These are phyloP conservation scores for Ascochyta viciae-villosae DNA, from an alignment of 2,329 filamentous ascomycete species.

Conservation along the genomic window DNA sequence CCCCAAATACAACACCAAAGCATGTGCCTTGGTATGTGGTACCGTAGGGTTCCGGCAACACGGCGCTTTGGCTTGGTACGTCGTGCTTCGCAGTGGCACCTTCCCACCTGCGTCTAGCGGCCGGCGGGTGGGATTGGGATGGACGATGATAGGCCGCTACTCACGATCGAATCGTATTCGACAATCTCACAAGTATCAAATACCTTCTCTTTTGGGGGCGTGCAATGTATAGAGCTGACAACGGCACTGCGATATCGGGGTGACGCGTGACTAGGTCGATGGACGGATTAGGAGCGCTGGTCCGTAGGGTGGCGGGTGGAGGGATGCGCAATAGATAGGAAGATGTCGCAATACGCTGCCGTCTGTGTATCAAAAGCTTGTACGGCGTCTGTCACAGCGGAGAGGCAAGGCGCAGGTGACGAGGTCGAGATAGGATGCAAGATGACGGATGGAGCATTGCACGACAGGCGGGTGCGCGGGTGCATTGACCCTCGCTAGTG, in stretches of 20 bases:
- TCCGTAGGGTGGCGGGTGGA: conserved; percentile 1
- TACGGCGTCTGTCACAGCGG: conserved; percentile 1
- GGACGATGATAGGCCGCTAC: conserved; percentile 24
- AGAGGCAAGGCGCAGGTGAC: conserved; percentile 6
- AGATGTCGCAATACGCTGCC: conserved; percentile 9
- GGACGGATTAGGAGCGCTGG: not conserved
- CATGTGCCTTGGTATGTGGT: conserved; percentile 12
- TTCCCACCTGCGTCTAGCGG: conserved; percentile 39
- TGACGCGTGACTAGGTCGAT: conserved; percentile 2
- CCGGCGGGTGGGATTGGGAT: conserved; percentile 17
- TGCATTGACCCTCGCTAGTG: conserved; percentile 13
- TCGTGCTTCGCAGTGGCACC: conserved; percentile 34
- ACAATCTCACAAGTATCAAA: conserved; percentile 19
- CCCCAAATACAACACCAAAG: conserved; percentile 15
- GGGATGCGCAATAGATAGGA: conserved; percentile 16
- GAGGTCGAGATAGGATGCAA: not conserved
- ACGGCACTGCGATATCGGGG: conserved; percentile 28
- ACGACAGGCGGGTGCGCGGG: conserved; percentile 1
- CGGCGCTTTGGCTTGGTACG: conserved; percentile 13
- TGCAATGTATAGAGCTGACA: conserved; percentile 3
- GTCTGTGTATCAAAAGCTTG: conserved; percentile 6
- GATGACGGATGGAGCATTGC: conserved; percentile 18
- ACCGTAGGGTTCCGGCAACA: conserved; percentile 18
- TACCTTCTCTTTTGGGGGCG: conserved; percentile 18
- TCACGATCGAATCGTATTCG: conserved; percentile 25